Percentiles rank a stretch among this genome's conserved stretches.
phyloP scores from a whole-genome alignment of 768 basidiomycete species.

The Tricholoma saponaceum region DNA sequence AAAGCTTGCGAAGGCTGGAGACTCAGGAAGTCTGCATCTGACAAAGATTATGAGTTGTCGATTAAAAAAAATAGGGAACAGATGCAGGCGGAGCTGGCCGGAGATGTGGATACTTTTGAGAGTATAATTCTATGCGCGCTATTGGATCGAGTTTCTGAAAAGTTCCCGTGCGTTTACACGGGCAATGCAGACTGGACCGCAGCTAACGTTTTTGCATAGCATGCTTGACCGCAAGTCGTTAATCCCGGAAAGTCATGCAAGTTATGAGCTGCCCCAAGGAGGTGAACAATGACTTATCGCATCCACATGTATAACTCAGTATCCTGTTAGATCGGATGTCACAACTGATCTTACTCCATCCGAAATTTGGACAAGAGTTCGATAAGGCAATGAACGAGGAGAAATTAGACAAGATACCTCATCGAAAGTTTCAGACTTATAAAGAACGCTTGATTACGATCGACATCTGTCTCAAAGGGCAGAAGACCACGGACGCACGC shows the following conservation, averaged over 20 bases:
- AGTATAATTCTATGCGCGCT: background rate
- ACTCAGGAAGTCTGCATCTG: background rate
- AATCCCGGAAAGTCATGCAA: background rate
- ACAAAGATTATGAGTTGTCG: background rate
- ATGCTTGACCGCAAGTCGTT: background rate
- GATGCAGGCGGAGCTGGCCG: background rate
- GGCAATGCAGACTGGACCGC: no score
- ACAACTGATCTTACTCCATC: background rate
- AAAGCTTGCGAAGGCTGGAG: slow-evolving; percentile 1
- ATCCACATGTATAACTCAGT: background rate
- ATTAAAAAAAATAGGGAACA: background rate
- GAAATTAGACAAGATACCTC: slow-evolving; percentile 14
- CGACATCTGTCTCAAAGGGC: slow-evolving; percentile 4
- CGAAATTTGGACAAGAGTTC: slow-evolving; percentile 6
- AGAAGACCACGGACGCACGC: slow-evolving; percentile 1
- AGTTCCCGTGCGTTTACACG: background rate
- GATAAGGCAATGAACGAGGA: background rate
- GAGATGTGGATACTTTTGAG: background rate
- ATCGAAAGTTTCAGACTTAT: slow-evolving; percentile 13
- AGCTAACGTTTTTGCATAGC: background rate
- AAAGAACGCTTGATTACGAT: slow-evolving; percentile 14
- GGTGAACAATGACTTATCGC: background rate
- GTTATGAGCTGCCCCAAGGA: background rate
- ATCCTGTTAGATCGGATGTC: background rate
- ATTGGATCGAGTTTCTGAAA: background rate